Evolutionary conservation across 495 filamentous ascomycete species (phyloP).

Genomic region (Cetradonia linearis): DNA sequence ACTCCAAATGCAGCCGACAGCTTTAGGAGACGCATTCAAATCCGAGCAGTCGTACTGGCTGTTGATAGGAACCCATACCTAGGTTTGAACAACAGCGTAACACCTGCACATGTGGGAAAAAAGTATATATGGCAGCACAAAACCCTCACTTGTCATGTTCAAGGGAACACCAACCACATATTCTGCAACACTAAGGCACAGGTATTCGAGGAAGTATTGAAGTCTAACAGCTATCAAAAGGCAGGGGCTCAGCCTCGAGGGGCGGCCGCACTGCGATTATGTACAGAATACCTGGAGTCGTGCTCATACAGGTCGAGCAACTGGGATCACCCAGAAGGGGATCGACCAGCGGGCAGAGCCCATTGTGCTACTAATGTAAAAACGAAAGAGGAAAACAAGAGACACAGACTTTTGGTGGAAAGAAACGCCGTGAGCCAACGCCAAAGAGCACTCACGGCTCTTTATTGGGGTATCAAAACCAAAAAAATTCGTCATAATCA

Average conservation of each 20-base stretch:
- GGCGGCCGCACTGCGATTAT: background rate
- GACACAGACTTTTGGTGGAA: background rate
- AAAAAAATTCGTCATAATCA: background rate
- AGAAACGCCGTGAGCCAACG: background rate
- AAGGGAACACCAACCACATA: background rate
- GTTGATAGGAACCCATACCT: no score
- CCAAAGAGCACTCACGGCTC: background rate
- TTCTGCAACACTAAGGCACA: background rate
- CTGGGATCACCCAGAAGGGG: background rate
- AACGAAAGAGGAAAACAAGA: background rate
- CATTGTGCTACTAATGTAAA: background rate
- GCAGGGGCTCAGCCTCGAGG: background rate
- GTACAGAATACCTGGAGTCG: background rate
- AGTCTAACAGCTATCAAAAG: background rate
- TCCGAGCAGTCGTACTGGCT: no score
- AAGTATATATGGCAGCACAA: no score
- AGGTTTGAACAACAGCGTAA: no score
- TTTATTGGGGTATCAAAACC: background rate
- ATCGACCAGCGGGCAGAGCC: background rate
- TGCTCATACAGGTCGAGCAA: background rate
- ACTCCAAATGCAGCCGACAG: no score
- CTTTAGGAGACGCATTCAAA: no score
- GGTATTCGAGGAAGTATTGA: background rate
- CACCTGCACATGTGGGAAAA: no score
- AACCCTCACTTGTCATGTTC: no score